Evolutionary conservation across 495 filamentous ascomycete genomes (phyloP).

Genomic region (Podospora appendiculata): DNA sequence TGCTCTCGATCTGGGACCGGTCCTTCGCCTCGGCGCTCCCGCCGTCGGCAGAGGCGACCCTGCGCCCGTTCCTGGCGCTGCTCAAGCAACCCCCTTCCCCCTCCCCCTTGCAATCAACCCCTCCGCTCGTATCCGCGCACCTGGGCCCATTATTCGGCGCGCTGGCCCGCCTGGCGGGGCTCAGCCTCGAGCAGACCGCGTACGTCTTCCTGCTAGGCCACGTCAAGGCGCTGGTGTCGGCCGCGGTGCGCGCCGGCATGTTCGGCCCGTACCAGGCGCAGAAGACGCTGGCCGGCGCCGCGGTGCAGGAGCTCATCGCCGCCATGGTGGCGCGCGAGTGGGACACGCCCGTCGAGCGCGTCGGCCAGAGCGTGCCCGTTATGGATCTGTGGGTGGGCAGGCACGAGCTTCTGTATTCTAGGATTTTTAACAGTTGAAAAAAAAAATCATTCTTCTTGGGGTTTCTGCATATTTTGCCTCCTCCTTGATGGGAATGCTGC

Average conservation of each 20-base stretch:
- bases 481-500: too few relatives aligned
- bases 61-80: slow-evolving; percentile 21
- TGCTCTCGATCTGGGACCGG: slow-evolving; percentile 85
- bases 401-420: slow-evolving; percentile 90
- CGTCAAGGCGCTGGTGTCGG: slow-evolving; percentile 79
- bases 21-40: slow-evolving; percentile 39
- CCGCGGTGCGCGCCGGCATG: slow-evolving; percentile 79
- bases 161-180: slow-evolving; percentile 53
- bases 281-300: slow-evolving; percentile 61
- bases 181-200: slow-evolving; percentile 57
- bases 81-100: slow-evolving; percentile 13
- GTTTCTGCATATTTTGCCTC: too few relatives aligned
- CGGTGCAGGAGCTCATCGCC: slow-evolving; percentile 54
- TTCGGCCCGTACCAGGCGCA: slow-evolving; percentile 91
- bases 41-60: slow-evolving; percentile 9
- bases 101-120: too few relatives aligned
- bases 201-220: slow-evolving; percentile 86
- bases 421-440: slow-evolving; percentile 79
- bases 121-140: slow-evolving; percentile 51
- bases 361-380: slow-evolving; percentile 78
- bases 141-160: slow-evolving; percentile 75
- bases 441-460: too few relatives aligned
- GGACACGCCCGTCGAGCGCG: slow-evolving; percentile 55
- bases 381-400: slow-evolving; percentile 93
- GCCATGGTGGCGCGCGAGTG: slow-evolving; percentile 54